Percentiles rank a stretch among this genome's conserved stretches.
These are phyloP conservation scores for Cyclotella baltica DNA, from an alignment of 108 stramenopile species.

Conservation along the genomic window DNA sequence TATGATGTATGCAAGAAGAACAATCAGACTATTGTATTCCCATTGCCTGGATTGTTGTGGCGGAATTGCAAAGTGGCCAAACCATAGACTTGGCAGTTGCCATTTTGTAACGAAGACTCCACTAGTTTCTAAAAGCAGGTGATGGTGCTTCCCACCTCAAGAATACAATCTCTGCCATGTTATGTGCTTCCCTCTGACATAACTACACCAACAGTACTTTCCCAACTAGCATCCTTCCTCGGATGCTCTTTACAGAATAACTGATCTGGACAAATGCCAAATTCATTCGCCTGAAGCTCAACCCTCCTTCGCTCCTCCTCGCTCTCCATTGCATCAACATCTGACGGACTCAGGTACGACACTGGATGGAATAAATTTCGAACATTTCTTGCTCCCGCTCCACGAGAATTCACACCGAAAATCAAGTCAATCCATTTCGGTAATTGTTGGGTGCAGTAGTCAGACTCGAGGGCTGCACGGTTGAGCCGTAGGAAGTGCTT, in stretches of 20 bases:
- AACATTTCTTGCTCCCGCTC: slow-evolving; percentile 81
- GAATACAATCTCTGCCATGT: too few relatives aligned
- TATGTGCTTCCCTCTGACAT: too few relatives aligned
- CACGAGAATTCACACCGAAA: slow-evolving; percentile 93
- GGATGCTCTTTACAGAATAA: slow-evolving; percentile 75
- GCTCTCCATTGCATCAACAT: slow-evolving; percentile 67
- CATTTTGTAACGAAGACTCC: too few relatives aligned
- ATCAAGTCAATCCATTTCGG: slow-evolving; percentile 98
- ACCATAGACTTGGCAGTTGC: too few relatives aligned
- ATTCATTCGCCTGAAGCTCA: slow-evolving; percentile 88
- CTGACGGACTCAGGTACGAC: slow-evolving; percentile 84
- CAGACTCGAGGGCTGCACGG: slow-evolving; percentile 93
- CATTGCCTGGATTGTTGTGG: too few relatives aligned
- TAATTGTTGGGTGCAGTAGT: slow-evolving; percentile 81
- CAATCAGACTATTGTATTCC: too few relatives aligned
- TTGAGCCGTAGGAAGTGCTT: slow-evolving; percentile 91
- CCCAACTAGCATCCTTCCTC: slow-evolving; percentile 22
- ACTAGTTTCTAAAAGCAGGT: too few relatives aligned
- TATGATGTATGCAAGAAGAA: too few relatives aligned
- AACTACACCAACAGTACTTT: slow-evolving; percentile 49
- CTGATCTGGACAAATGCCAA: slow-evolving; percentile 83
- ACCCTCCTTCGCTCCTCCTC: slow-evolving; percentile 84
- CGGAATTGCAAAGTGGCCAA: too few relatives aligned
- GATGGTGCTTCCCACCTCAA: too few relatives aligned
- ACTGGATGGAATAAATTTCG: slow-evolving; percentile 91